Base-by-base conservation (phyloP, 371 early-diverging fungal genomes). In the Apophysomyces sp. region DNA sequence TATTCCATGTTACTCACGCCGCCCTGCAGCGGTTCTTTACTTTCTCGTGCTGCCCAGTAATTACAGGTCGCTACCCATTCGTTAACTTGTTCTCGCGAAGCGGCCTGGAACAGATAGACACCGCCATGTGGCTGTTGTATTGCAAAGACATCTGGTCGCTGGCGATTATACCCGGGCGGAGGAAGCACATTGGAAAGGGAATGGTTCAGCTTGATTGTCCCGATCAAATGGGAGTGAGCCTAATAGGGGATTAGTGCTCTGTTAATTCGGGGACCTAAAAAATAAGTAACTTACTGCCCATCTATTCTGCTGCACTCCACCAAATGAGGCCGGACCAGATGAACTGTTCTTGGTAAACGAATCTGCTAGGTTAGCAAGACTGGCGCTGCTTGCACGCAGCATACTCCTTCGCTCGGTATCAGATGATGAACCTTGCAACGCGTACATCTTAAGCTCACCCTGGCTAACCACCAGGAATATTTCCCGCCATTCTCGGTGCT, bases 41-140 rank as follows among this genome's bases (percentile, higher is more conserved):
- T 90, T 58, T 88, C 88, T 39, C 94, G 75, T 28, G 96, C 95
- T 4, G 96, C 94, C 96, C 96, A 96, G 63, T 89, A 93, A 74
- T 96, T 96, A 62, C 96, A 91, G 11, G 88, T 87, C 0, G 83
- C 71, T 0, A 92, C 91, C 98, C 98, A 97, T 57, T 86, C 89
- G 32, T 80, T 81, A 15, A 90, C 84, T 40, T 85, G 83, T n/a
- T 86, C 84, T 18, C 78, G 81, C 4, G 84, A 84, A 4, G 75
- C 73, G 0, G 89, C 85, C 71, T 97, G 94, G 78, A 95, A 94
- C 11, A 96, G 78, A 53, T 90, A 89, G 13, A 91, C 89, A 9
- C 88, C 88, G 15, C 94, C 94, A 64, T 89, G 86, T 13, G 88
- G 80, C 40, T 93, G 81, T 60, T 89, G 90, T 16, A 97, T 75